phyloP scores from a whole-genome alignment of 2,329 filamentous ascomycete genomes.

The Talaromyces sp. region DNA sequence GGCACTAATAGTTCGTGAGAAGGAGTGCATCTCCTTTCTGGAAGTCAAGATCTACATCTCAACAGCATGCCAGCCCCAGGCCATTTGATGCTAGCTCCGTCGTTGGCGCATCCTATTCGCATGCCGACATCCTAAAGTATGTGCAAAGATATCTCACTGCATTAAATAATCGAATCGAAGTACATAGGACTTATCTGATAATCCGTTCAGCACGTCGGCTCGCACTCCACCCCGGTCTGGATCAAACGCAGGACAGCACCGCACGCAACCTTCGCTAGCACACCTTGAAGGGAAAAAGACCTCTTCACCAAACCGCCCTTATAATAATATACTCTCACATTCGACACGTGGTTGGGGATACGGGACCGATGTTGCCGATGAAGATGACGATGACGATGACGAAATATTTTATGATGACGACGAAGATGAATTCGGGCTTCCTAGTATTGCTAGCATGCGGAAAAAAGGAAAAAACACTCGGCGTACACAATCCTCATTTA shows the following conservation, averaged over 20 bases:
- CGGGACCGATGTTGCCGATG: constrained; percentile 65
- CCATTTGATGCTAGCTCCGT: constrained; percentile 67
- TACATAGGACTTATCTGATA: neutral
- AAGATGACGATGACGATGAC: constrained; percentile 60
- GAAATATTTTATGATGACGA: constrained; percentile 80
- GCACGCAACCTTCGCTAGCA: constrained; percentile 50
- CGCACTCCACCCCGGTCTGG: constrained; percentile 67
- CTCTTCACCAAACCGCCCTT: constrained; percentile 64
- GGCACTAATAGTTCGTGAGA: constrained; percentile 22
- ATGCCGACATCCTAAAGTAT: constrained; percentile 89
- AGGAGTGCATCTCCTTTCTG: constrained; percentile 85
- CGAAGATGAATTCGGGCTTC: constrained; percentile 92
- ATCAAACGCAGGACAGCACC: constrained; percentile 50
- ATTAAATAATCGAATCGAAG: neutral
- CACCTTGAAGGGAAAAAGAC: constrained; percentile 36
- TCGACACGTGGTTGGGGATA: constrained; percentile 79
- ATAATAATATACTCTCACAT: constrained; percentile 75
- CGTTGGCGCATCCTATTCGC: constrained; percentile 91
- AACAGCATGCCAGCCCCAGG: constrained; percentile 54
- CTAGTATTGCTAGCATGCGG: constrained; percentile 88
- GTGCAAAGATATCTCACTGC: constrained; percentile 37
- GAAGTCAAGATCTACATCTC: constrained; percentile 57
- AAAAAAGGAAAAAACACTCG: constrained; percentile 56
- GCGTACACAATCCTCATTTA: constrained; percentile 42
- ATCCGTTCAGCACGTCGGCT: constrained; percentile 41